Base-by-base conservation (phyloP, 2,329 filamentous ascomycete species). In the Chaetomiaceae sp. region DNA sequence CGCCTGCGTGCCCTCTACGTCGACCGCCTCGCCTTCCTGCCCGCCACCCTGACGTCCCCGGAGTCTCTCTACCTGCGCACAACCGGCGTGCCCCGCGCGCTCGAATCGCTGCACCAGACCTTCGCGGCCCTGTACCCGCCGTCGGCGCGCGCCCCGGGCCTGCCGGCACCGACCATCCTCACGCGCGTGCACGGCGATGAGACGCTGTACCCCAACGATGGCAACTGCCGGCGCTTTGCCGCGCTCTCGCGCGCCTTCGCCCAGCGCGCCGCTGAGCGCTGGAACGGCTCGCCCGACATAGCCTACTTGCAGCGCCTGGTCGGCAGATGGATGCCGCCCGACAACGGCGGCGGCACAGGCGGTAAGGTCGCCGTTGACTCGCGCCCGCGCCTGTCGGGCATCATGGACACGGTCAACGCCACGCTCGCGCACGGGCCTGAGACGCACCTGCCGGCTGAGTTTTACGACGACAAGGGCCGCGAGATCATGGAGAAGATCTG, bases 341-440 rank as follows among this genome's bases (percentile, higher is more conserved):
- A 75, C 29, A 75, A 76, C 10, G n/a, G n/a, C n/a, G n/a, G n/a
- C n/a, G n/a, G n/a, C n/a, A n/a, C n/a, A n/a, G n/a, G n/a, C n/a
- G n/a, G n/a, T n/a, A 74, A 75, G 32, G 82, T 96, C 8, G 86
- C 85, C 20, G 87, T 97, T 8, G 89, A 96, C 64, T 83, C 83
- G 1, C 83, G 84, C 49, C 93, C 93, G 0, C 76, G 90, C 36
- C 73, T 97, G 11, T 89, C 83, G 6, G 93, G 93, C 43, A 84
- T 98, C 58, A 88, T 95, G 85, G 93, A 98, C 67, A 93, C 88
- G 0, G 78, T 97, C 60, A 97, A 96, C 62, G 81, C 88, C 6
- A 95, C 88, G 0, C 73, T 86, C 11, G 91, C 90, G 2, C 93
- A 97, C 62, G 88, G 87, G 0, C 79, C 85, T 0, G 76, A 78